Evolutionary conservation across 495 filamentous ascomycete species (phyloP).

Genomic region (Lepraria neglecta): DNA sequence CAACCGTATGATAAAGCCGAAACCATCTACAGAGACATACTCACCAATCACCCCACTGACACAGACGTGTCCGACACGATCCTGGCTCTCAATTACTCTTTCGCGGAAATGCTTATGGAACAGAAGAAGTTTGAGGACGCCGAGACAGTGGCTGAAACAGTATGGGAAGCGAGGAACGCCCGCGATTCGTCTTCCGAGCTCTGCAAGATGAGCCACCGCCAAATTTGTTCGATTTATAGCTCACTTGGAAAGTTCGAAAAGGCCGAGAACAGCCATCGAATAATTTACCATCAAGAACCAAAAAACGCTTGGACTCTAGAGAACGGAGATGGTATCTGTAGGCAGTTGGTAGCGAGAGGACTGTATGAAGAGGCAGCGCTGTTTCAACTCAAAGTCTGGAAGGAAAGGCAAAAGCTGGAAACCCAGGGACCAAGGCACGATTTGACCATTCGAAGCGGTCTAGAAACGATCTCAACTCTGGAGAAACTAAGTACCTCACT

Average conservation of each 20-base stretch:
- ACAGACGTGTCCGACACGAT: neutral
- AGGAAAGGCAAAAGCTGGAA: neutral
- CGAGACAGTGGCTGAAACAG: neutral
- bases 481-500: neutral
- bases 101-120: slow-evolving; percentile 11
- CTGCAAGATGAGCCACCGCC: slow-evolving; percentile 9
- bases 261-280: slow-evolving; percentile 2
- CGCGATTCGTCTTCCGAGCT: neutral
- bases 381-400: slow-evolving; percentile 7
- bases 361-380: slow-evolving; percentile 4
- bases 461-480: neutral
- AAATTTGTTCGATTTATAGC: slow-evolving; percentile 7
- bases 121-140: slow-evolving; percentile 3
- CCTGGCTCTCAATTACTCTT: neutral
- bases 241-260: neutral
- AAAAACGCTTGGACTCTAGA: slow-evolving; percentile 10
- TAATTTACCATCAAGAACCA: neutral
- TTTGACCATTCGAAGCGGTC: slow-evolving; percentile 3
- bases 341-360: neutral
- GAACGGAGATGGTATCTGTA: slow-evolving; percentile 12
- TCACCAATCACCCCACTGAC: neutral
- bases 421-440: neutral
- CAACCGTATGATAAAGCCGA: neutral
- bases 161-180: slow-evolving; percentile 4
- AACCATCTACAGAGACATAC: neutral